Percentiles rank a stretch among this genome's conserved stretches.
phyloP scores from a whole-genome alignment of 306 rosid genomes.

The Oemleria cerasiformis region DNA sequence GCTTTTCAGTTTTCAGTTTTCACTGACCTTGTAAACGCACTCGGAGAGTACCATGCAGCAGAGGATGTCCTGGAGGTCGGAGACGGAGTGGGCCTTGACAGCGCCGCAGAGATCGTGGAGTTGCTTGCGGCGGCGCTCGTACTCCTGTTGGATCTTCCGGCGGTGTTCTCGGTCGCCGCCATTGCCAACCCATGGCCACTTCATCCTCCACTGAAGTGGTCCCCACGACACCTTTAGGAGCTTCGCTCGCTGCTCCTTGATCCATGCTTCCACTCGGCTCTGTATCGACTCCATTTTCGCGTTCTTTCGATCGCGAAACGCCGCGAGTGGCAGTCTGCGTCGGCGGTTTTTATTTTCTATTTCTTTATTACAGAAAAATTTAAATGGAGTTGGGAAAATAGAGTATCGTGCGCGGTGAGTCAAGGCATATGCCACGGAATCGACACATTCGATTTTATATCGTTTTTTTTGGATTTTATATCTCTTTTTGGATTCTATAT shows the following conservation, averaged over 20 bases:
- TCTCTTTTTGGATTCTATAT: background rate
- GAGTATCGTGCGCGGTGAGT: constrained; percentile 1
- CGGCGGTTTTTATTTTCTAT: background rate
- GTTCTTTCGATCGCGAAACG: constrained; percentile 4
- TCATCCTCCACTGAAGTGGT: constrained; percentile 81
- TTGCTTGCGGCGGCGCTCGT: constrained; percentile 61
- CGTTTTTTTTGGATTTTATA: background rate
- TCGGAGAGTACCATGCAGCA: constrained; percentile 95
- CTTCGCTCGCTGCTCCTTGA: constrained; percentile 68
- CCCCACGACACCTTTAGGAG: constrained; percentile 80
- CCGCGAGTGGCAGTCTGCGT: background rate
- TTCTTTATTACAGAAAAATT: background rate
- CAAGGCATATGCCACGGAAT: background rate
- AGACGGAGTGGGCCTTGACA: constrained; percentile 63
- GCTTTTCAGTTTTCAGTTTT: background rate
- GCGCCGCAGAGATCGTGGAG: constrained; percentile 68
- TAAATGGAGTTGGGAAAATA: background rate
- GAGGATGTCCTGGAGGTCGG: constrained; percentile 87
- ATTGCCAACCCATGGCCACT: constrained; percentile 69
- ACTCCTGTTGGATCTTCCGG: constrained; percentile 74
- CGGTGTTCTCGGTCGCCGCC: constrained; percentile 49
- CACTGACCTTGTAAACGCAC: constrained; percentile 83
- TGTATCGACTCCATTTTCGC: constrained; percentile 68
- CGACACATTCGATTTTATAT: no score
- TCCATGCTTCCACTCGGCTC: constrained; percentile 87